Base-by-base conservation (phyloP, 2,329 filamentous ascomycete species). In the Piedraia hortae region DNA sequence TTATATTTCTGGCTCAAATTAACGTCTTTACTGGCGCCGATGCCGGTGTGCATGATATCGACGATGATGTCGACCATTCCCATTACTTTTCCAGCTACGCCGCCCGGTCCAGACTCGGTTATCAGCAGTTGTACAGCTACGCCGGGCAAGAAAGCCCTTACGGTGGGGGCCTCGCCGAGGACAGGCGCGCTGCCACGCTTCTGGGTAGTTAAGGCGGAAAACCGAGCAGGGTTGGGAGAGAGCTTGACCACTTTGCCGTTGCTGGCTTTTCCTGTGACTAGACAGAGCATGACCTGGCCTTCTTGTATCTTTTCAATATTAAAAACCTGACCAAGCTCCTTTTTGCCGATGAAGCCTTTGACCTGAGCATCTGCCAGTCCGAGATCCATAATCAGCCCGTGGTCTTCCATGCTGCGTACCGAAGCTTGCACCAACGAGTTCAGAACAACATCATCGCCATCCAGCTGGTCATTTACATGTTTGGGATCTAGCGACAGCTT, bases 311-410 rank as follows among this genome's bases (percentile, higher is more conserved):
- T 58, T 9, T 66, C 56, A 29, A 73, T 56, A 4, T 67, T 51
- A 10, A 72, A 51, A 19, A 53, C 54, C 14, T 59, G 42, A 21
- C 74, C 72, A 10, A 91, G 51, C 40, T 91, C 78, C 38, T 71
- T 77, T 28, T 70, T 72, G 4, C 77, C 62, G 38, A 97, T 56
- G 47, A 97, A 97, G 3, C 74, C 85, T 30, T 66, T 68, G 23
- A 80, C 43, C 16, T 62, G 57, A 14, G 56, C 49, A 23, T 65
- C 62, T 16, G 65, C 54, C 4, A 93, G 52, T 10, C 77, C 77
- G 16, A 93, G 48, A 34, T 91, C 77, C 77, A 97, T 90, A 25
- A 93, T 62, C 26, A 85, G 59, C 29, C 85, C 85, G 38, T 90
- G 80, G 36, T 97, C 88, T 45, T 97, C 82, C n/a, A 88, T 70